Base-by-base conservation (phyloP, 257 asterid species). In the Ajuga chamaepitys region DNA sequence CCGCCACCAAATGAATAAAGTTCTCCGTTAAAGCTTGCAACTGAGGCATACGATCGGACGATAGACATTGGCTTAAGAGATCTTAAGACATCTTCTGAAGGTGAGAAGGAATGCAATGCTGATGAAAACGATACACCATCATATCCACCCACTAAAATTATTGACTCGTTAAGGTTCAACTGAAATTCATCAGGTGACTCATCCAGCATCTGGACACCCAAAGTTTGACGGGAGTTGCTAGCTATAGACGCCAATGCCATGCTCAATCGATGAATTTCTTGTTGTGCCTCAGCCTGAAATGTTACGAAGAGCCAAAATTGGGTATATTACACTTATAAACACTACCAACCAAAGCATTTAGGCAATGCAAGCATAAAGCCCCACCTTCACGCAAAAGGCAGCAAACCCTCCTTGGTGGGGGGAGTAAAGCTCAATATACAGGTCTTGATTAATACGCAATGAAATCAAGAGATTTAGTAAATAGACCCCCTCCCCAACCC, bases 1-100 rank as follows among this genome's bases (percentile, higher is more conserved):
- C 94, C 95, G 54, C 99, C 97, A 80, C 97, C 99, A 70, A 93
- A 59, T 50, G 78, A 88, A 68, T 82, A 93, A 61, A 89, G 74
- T 63, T 89, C 95, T 38, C 77, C 85, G 62, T 80, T 78, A 50
- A 86, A 71, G 62, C 58, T 77, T 30, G 84, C 86, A 42, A 82
- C 75, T 61, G 97, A 74, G 67, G 91, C 80, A 81, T 84, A 83
- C 58, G 86, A 79, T 47, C 97, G 85, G 55, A 44, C 72, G 68
- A 66, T 70, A 64, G 78, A 75, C 97, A 89, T 85, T 62, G 97
- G 84, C 72, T 70, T 83, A 0, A 87, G 86, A 52, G 87, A 75
- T 72, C 75, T 80, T 48, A 87, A 60, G 65, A 71, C 76, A 76
- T 89, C 95, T 32, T 54, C 55, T 60, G 85, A 74, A 73, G 98